Base-by-base conservation (phyloP, 2,329 filamentous ascomycete genomes). In the Sporothrix curviconia region DNA sequence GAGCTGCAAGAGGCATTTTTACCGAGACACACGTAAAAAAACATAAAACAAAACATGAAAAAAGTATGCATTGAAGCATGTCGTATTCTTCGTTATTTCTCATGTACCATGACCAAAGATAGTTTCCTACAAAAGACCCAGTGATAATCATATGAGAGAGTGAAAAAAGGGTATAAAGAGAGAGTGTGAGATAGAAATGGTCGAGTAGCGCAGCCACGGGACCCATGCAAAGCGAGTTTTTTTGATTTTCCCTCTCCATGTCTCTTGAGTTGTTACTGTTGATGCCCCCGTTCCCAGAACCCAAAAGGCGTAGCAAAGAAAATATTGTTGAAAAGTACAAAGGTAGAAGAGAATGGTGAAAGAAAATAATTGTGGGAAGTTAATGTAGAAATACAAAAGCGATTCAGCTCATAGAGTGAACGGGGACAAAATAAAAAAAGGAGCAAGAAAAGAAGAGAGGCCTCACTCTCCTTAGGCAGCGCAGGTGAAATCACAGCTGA, bases 401-500 rank as follows among this genome's bases (percentile, higher is more conserved):
- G 19, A 19, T 11, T 25, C 47, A 50, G 25, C 32, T 12, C 4
- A 25, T 24, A 24, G 30, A 25, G 30, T 8, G 12, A 12, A 4
- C 32, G 22, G 7, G 42, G 5, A 6, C 3, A 17, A 25, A 12
- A 44, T n/a, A 46, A 28, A 47, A 19, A 32, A 24, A 30, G 17
- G 9, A 34, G 17, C 6, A 32, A 32, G 11, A 32, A 32, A 32
- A 32, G 28, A 32, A 32, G 11, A 32, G 28, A 32, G 28, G 6
- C 11, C 28, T 32, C 28, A 17, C 15, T 17, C 5, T 19, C 14
- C 12, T 19, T 49, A 59, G 4, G 53, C 47, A 11, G 37, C 17
- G 53, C 60, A 61, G n/a, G 44, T n/a, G 28, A 61, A 61, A 53
- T 60, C 43, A 43, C 60, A 61, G 55, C 55, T 60, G n/a, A 56